These are phyloP conservation scores for Wickerhamomyces tratensis DNA, from an alignment of 805 yeast species.

Conservation along the genomic window DNA sequence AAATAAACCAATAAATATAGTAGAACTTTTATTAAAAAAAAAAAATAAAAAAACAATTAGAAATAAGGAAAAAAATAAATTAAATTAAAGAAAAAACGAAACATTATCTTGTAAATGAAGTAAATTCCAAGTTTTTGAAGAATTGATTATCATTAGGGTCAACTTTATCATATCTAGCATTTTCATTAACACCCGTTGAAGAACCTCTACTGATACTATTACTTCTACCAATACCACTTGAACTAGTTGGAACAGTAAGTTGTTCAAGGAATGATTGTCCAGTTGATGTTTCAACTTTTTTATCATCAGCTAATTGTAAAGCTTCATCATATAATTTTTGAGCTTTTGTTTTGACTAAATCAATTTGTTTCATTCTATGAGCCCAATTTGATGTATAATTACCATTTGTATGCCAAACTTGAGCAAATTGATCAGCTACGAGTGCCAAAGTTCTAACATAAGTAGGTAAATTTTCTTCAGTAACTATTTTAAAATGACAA, in stretches of 20 bases:
- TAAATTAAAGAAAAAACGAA: too few relatives aligned
- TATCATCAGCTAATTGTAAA: slow-evolving; percentile 1
- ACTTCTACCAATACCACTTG: slow-evolving; percentile 4
- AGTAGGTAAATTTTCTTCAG: slow-evolving; percentile 46
- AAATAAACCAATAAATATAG: too few relatives aligned
- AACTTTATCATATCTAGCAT: slow-evolving; percentile 10
- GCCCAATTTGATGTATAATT: slow-evolving; percentile 57
- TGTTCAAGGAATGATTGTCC: slow-evolving; percentile 17
- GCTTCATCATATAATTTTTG: slow-evolving; percentile 6
- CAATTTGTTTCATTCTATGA: slow-evolving; percentile 49
- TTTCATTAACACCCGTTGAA: slow-evolving; percentile 3
- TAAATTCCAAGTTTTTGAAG: slow-evolving; percentile 18
- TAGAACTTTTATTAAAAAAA: too few relatives aligned
- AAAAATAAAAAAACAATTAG: too few relatives aligned
- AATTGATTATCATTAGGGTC: slow-evolving; percentile 15
- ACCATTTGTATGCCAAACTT: slow-evolving; percentile 60
- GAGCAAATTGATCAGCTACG: slow-evolving; percentile 62
- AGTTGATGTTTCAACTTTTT: slow-evolving; percentile 5
- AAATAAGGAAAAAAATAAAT: too few relatives aligned
- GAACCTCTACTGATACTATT: slow-evolving; percentile 6
- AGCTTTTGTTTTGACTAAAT: slow-evolving; percentile 23
- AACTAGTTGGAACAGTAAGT: slow-evolving; percentile 1
- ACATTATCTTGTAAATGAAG: slow-evolving; percentile 15
- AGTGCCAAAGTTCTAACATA: slow-evolving; percentile 60
- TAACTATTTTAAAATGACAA: slow-evolving; percentile 62